Evolutionary conservation across 1,284 basidiomycete species (phyloP).

Genomic region (Lentinula novae-zelandiae): DNA sequence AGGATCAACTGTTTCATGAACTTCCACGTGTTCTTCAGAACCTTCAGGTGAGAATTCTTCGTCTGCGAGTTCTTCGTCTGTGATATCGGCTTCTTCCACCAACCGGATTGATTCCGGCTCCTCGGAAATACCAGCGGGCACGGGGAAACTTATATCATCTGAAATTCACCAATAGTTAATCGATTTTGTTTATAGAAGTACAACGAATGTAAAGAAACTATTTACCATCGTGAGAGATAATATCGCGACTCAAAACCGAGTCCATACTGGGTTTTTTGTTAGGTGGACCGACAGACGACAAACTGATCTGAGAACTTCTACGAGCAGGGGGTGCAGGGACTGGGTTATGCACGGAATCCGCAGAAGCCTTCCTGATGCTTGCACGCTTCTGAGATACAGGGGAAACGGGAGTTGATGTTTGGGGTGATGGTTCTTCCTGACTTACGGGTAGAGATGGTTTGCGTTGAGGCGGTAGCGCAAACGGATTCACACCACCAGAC

Average conservation of each 20-base stretch:
- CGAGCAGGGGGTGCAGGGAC: constrained; percentile 8
- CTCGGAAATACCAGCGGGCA: constrained; percentile 8
- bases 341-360: constrained; percentile 3
- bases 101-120: constrained; percentile 14
- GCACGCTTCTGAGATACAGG: constrained; percentile 9
- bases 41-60: not conserved
- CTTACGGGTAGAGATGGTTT: constrained; percentile 18
- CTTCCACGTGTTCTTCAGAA: not conserved
- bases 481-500: constrained; percentile 65
- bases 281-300: constrained; percentile 6
- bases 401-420: constrained; percentile 6
- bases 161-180: constrained; percentile 20
- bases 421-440: constrained; percentile 3
- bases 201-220: constrained; percentile 27
- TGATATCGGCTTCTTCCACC: constrained; percentile 6
- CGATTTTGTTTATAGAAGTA: constrained; percentile 20
- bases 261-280: constrained; percentile 26
- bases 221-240: constrained; percentile 49
- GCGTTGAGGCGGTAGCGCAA: constrained; percentile 38
- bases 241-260: constrained; percentile 19
- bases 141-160: constrained; percentile 1
- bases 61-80: not conserved
- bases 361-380: constrained; percentile 12
- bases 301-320: constrained; percentile 8
- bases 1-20: not conserved